A percentile compares a stretch with the other conserved stretches of the same genome.
phyloP scores from a whole-genome alignment of 148 eudicot species.

The Camellia sinensis region DNA sequence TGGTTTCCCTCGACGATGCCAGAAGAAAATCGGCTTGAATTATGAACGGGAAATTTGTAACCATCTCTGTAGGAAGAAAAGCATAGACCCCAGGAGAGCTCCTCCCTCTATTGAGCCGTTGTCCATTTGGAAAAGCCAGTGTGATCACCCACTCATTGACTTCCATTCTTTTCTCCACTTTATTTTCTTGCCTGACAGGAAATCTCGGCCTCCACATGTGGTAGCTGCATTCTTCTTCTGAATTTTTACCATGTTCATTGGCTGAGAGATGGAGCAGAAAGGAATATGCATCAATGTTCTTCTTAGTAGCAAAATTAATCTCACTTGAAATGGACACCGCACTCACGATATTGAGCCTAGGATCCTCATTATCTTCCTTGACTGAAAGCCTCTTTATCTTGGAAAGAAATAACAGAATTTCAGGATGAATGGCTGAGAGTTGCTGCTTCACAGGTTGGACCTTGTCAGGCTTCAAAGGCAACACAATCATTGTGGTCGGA shows the following conservation, averaged over 20 bases:
- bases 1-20: slow-evolving; percentile 64
- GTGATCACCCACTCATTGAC: slow-evolving; percentile 66
- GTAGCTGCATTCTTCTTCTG: slow-evolving; percentile 49
- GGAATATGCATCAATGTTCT: slow-evolving; percentile 58
- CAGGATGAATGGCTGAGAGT: slow-evolving; percentile 71
- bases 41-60: slow-evolving; percentile 67
- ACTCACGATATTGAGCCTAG: slow-evolving; percentile 35
- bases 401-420: slow-evolving; percentile 60
- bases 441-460: slow-evolving; percentile 58
- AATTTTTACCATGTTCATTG: slow-evolving; percentile 27
- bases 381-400: slow-evolving; percentile 59
- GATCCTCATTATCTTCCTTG: slow-evolving; percentile 45
- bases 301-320: slow-evolving; percentile 33
- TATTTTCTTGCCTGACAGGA: slow-evolving; percentile 44
- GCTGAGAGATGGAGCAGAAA: slow-evolving; percentile 49
- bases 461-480: slow-evolving; percentile 68
- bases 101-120: slow-evolving; percentile 54
- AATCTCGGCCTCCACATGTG: slow-evolving; percentile 76
- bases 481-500: slow-evolving; percentile 57
- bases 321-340: slow-evolving; percentile 62
- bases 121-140: slow-evolving; percentile 64
- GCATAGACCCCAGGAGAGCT: slow-evolving; percentile 57
- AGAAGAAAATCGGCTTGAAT: slow-evolving; percentile 74
- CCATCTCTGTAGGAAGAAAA: slow-evolving; percentile 69
- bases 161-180: slow-evolving; percentile 54